Evolutionary conservation across 2,329 filamentous ascomycete genomes (phyloP), one percentile per base, ranked within the genome.

Genomic region (Colletotrichum tamarilloi): DNA sequence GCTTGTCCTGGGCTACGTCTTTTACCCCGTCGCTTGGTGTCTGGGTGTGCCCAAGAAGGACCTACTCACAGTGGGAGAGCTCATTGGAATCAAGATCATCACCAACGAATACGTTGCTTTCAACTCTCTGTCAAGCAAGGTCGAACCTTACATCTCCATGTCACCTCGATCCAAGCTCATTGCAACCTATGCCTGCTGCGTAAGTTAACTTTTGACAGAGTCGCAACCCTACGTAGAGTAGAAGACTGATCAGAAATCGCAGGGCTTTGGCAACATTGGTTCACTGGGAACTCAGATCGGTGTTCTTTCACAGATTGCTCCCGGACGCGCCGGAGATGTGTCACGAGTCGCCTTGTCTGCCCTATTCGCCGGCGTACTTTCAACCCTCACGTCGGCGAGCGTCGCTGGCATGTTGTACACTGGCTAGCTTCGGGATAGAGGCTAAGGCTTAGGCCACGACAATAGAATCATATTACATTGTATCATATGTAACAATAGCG

Each of bases 1-100:
- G 80, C 83, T 94, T 67, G 90, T 94, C 70, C 83, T 94, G 26
- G 92, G 92, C 56, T 94, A 94, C 80, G 77, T 94, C 74, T 93
- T 91, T 82, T 94, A 93, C 81, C 92, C 92, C 0, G 84, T 94
- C 60, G 90, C 92, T 3, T 94, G 93, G 87, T 83, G 94, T 8
- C 87, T 95, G 2, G 92, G 93, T 75, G 92, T 94, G 28, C 70
- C 70, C 14, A 65, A 59, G 24, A 64, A 70, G 65, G 70, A 73
- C 42, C 46, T 73, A 9, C 53, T 22, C 19, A 55, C 69, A 2
- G 70, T 73, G 1, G 70, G 66, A 1, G 70, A 73, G 55, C 70
- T 73, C 42, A 73, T 73, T 26, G 66, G 70, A 22, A 35, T 70
- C 66, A 73, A 73, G 55, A 69, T 73, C 26, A 58, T 73, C 12